Conservation (phyloP, 108 stramenopile species). For the Nannochloropsis salina region DNA sequence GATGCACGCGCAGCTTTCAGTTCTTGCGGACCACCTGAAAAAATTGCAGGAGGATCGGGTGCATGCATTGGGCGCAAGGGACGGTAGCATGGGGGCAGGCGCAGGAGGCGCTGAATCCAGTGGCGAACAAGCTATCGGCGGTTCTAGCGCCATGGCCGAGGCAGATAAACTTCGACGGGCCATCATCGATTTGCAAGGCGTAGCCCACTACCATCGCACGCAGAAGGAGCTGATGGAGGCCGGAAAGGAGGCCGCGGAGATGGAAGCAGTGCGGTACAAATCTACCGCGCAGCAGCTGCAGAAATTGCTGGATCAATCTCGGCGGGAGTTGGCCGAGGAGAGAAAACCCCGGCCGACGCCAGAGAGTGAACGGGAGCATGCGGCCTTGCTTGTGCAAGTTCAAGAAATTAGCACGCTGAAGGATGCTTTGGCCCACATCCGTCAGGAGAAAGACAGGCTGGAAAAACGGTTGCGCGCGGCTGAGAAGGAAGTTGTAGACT, state of each 20-base stretch:
- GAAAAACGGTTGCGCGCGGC: neutral
- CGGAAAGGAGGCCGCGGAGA: neutral
- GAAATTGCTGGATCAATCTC: neutral
- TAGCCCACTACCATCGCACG: neutral
- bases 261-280: conserved; percentile 6
- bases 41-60: neutral
- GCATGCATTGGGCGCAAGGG: neutral
- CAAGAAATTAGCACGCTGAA: neutral
- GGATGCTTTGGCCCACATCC: neutral
- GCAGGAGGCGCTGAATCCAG: neutral
- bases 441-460: neutral
- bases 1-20: neutral
- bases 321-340: neutral
- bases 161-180: neutral
- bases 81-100: neutral
- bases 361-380: conserved; percentile 19
- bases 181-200: neutral
- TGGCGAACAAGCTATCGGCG: neutral
- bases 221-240: conserved; percentile 15
- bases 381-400: neutral
- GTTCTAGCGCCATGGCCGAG: neutral
- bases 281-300: neutral
- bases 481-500: neutral
- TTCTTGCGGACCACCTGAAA: neutral
- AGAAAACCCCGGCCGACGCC: neutral